Base-by-base conservation (phyloP, 1,284 basidiomycete species). In the Ustilago trichophora region DNA sequence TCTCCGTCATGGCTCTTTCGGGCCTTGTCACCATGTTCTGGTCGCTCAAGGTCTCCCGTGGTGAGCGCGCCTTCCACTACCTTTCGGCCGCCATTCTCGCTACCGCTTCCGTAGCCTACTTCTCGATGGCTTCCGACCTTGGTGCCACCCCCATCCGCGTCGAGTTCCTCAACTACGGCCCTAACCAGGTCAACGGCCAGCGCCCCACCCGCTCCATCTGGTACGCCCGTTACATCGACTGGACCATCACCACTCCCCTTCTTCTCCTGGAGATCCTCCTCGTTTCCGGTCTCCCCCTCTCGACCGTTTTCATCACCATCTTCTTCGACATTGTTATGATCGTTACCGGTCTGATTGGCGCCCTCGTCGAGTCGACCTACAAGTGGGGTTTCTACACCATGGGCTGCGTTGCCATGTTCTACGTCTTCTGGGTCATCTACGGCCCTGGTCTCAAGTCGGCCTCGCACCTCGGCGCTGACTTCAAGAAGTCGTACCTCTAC, bases 71-170 rank as follows among this genome's bases (percentile, higher is more conserved):
- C 0, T 86, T 86, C 70, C 59, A 68, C 62, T 72, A 75, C 67
- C 66, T 76, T 26, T 86, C 86, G 57, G 83, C 85, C 16, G 58
- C 64, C 46, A 74, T 80, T 26, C 70, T 78, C 1, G 68, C 60
- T 27, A 83, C 82, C 16, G 82, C 81, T 18, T 78, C 76, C 31
- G 58, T 80, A 46, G 80, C 83, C 21, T 88, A 84, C 82, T 88
- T 87, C 78, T 82, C 84, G 16, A 85, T 88, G 85, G 88, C 88
- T 1, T 87, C 86, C 12, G 83, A 88, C 77, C 83, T 88, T 47
- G 88, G 88, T 24, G 83, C 82, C 41, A 85, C 87, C 4, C 82
- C 85, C 33, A 77, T 87, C 59, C 51, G 42, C 3, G 84, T 85
- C 52, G 85, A 87, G 74, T 88, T 86, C 75, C 62, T 74, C 34